phyloP scores from a whole-genome alignment of 2,329 filamentous ascomycete species.

The Cercospora sp. region DNA sequence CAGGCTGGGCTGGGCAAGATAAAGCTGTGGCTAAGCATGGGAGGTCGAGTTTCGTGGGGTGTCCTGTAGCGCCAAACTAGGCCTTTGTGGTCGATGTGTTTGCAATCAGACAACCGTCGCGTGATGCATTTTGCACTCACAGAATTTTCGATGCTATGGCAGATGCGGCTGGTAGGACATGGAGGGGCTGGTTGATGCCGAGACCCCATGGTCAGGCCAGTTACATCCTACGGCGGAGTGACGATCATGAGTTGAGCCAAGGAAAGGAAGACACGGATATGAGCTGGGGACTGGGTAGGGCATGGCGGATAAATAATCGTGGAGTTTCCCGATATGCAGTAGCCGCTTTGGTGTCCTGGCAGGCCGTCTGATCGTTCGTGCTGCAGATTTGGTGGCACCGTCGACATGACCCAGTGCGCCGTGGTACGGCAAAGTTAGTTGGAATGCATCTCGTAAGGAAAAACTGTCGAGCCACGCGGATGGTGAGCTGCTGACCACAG shows the following conservation, averaged over 20 bases:
- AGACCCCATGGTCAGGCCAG: background rate
- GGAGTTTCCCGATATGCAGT: background rate
- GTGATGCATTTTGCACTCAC: background rate
- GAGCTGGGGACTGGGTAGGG: background rate
- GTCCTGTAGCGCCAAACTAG: background rate
- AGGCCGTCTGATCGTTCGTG: background rate
- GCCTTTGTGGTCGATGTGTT: background rate
- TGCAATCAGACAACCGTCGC: background rate
- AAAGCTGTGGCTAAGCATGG: background rate
- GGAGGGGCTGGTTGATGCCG: background rate
- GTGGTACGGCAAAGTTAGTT: background rate
- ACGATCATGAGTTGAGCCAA: background rate
- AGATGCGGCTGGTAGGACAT: background rate
- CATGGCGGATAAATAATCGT: background rate
- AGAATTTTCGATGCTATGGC: background rate
- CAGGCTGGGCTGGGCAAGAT: background rate
- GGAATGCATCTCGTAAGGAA: conserved; percentile 7
- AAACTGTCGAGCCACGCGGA: conserved; percentile 5
- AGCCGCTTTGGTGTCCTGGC: background rate
- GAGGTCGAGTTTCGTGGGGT: background rate
- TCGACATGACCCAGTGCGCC: background rate
- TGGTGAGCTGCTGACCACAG: conserved; percentile 7
- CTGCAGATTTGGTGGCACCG: background rate
- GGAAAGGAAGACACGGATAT: background rate
- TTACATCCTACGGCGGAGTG: background rate